Percentiles rank a stretch among this genome's conserved stretches.
Evolutionary conservation across 176 grass and related monocot species (phyloP).

Genomic region (Eremochloa ophiuroides): DNA sequence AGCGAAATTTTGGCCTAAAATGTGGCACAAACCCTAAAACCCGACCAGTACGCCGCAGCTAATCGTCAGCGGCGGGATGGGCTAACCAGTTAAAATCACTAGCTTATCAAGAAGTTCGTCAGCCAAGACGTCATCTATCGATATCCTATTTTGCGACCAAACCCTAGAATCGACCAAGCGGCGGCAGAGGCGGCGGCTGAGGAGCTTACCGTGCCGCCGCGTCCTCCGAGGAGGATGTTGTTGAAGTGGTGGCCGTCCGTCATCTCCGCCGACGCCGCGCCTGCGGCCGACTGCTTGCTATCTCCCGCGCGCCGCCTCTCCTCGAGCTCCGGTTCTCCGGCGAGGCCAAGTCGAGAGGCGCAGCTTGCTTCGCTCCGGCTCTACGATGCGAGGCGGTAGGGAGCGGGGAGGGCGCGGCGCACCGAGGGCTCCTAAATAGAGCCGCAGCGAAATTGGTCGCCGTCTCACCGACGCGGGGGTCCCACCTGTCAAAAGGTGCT

Average conservation of each 20-base stretch:
- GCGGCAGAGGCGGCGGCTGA: not conserved
- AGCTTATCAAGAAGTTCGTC: not conserved
- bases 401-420: not conserved
- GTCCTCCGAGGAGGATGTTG: constrained; percentile 79
- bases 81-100: not conserved
- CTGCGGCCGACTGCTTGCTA: not conserved
- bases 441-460: not conserved
- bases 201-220: constrained; percentile 69
- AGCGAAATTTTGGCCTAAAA: not conserved
- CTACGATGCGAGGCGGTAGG: not conserved
- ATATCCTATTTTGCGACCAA: not conserved
- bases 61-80: not conserved
- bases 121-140: not conserved
- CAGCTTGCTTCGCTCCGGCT: constrained; percentile 5
- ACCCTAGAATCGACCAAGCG: not conserved
- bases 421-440: not conserved
- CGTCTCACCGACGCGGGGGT: not conserved
- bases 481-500: not conserved
- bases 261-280: constrained; percentile 33
- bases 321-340: constrained; percentile 8
- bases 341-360: not conserved
- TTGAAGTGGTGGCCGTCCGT: constrained; percentile 74
- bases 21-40: constrained; percentile 35
- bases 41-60: not conserved
- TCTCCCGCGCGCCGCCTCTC: not conserved